Evolutionary conservation across 495 filamentous ascomycete genomes (phyloP).

Genomic region (Aspergillus diversus): DNA sequence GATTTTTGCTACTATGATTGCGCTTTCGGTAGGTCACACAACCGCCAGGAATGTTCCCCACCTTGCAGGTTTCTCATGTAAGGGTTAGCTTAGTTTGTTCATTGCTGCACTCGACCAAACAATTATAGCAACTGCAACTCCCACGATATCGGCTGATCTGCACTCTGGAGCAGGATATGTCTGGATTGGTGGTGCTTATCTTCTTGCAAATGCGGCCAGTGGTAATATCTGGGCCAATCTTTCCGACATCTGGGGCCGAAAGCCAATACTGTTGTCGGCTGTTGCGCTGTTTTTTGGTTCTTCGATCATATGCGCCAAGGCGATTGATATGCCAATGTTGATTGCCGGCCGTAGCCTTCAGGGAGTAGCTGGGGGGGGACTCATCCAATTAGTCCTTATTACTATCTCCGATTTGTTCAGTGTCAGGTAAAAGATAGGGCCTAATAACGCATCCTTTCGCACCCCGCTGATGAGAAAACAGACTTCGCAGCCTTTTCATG

Average conservation of each 20-base stretch:
- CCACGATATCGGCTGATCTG: constrained; percentile 60
- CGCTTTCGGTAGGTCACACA: constrained; percentile 32
- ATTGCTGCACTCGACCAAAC: constrained; percentile 66
- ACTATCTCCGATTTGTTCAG: constrained; percentile 63
- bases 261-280: constrained; percentile 52
- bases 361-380: constrained; percentile 57
- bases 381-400: constrained; percentile 57
- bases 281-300: constrained; percentile 48
- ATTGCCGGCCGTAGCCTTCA: constrained; percentile 60
- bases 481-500: constrained; percentile 55
- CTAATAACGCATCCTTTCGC: background rate
- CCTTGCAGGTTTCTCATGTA: constrained; percentile 10
- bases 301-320: constrained; percentile 52
- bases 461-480: constrained; percentile 17
- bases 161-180: constrained; percentile 62
- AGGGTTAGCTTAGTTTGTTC: constrained; percentile 49
- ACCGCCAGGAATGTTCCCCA: background rate
- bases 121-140: constrained; percentile 64
- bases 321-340: constrained; percentile 55
- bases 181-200: constrained; percentile 71
- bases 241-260: constrained; percentile 65
- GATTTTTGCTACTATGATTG: constrained; percentile 31
- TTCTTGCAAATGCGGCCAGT: constrained; percentile 57
- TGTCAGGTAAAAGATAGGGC: constrained; percentile 43
- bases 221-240: constrained; percentile 60